Base-by-base conservation (phyloP, 306 rosid species). In the Lupinus albus region DNA sequence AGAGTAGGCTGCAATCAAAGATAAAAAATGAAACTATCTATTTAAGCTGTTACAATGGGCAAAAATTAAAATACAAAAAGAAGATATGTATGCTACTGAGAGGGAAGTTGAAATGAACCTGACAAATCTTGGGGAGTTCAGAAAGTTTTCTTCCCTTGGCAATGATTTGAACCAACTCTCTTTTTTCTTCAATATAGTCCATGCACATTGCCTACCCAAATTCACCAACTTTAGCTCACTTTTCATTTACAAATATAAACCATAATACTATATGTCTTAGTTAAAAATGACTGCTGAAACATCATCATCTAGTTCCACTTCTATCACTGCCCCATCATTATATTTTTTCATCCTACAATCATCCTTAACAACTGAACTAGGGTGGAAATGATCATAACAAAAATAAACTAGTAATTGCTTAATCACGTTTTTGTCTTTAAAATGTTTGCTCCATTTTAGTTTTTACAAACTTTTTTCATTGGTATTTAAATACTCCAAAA, bases 151-250 rank as follows among this genome's bases (percentile, higher is more conserved):
- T 61, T 63, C 70, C 85, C 74, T 77, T 79, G 20, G 82, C 86
- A 60, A 89, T 75, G 41, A 89, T 84, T 75, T 76, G 52, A 13
- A 92, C 41, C 77, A 92, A 13, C 15, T 92, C 96, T 73, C 84
- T 84, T 69, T 75, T 85, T 79, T 92, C 98, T 75, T 87, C 77
- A 3, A 76, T 88, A 61, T 73, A 56, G 30, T 87, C 89, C 32
- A 70, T 68, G 81, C 85, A 87, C 98, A 89, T 85, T 67, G 82
- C 68, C 97, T 92, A 82, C 60, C 51, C 76, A 81, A 47, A 77
- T 64, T 67, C 68, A 57, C 74, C 74, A 51, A 56, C 62, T 61
- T 52, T 46, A 81, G 75, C 56, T 28, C 48, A 78, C 25, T 15
- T 45, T n/a, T 20, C 8, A 33, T 38, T 38, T 13, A 62, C 21